phyloP scores from a whole-genome alignment of 352 stramenopile species.

The Phytophthora sp. region DNA sequence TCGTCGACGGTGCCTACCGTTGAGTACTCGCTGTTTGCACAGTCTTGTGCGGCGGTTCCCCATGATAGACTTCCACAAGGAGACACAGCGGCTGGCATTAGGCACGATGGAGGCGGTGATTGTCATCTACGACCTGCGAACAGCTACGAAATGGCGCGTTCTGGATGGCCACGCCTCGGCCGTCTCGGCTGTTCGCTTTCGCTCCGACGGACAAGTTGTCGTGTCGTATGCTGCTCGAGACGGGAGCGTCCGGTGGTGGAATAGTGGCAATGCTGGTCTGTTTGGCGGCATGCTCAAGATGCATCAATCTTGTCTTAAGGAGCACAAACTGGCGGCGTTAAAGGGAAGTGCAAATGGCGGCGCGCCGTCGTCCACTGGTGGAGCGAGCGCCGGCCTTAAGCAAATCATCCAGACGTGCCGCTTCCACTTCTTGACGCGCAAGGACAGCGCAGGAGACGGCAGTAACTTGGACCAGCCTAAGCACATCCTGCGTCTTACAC shows the following conservation, averaged over 20 bases:
- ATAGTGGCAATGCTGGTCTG: constrained; percentile 75
- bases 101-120: constrained; percentile 90
- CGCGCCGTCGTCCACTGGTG: constrained; percentile 58
- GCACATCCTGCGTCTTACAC: constrained; percentile 70
- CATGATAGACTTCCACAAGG: constrained; percentile 90
- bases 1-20: constrained; percentile 72
- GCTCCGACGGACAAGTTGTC: constrained; percentile 74
- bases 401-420: constrained; percentile 87
- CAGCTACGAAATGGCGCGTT: constrained; percentile 89
- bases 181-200: constrained; percentile 77
- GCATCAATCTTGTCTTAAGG: constrained; percentile 87
- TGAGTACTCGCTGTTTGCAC: constrained; percentile 84
- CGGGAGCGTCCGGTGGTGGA: constrained; percentile 85
- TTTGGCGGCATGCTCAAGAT: constrained; percentile 90
- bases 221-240: constrained; percentile 85
- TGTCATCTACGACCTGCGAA: constrained; percentile 89
- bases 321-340: constrained; percentile 75
- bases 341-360: constrained; percentile 39
- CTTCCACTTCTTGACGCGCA: constrained; percentile 78
- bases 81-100: constrained; percentile 84
- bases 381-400: constrained; percentile 70
- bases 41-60: constrained; percentile 84
- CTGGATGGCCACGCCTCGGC: constrained; percentile 80
- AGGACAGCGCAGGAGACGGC: constrained; percentile 40
- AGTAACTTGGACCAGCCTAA: constrained; percentile 42